Evolutionary conservation across 2,329 filamentous ascomycete species (phyloP).

Genomic region (Hypoxylon sp.): DNA sequence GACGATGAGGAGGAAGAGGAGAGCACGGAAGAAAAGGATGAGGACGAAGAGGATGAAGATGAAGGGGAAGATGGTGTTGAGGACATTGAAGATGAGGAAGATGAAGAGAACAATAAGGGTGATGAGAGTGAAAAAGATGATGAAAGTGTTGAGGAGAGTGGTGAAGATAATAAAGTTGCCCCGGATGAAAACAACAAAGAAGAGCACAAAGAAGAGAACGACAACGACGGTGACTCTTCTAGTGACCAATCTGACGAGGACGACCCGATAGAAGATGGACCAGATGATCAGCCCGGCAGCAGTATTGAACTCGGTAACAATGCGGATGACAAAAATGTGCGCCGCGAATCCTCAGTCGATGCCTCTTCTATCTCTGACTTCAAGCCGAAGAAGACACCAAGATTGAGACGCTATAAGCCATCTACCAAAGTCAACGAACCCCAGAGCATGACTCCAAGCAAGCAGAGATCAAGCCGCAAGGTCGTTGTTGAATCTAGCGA

Average conservation of each 20-base stretch:
- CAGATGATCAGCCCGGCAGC: constrained; percentile 6
- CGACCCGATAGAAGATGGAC: constrained; percentile 20
- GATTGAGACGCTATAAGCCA: constrained; percentile 22
- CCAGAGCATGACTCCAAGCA: constrained; percentile 1
- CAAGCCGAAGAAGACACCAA: not conserved
- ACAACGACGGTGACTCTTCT: not conserved
- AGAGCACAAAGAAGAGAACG: not conserved
- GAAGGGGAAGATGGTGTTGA: not conserved
- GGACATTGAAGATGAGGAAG: constrained; percentile 42
- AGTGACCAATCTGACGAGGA: constrained; percentile 20
- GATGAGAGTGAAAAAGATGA: not conserved
- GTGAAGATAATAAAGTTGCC: not conserved
- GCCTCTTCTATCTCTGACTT: constrained; percentile 30
- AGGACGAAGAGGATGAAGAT: constrained; percentile 8
- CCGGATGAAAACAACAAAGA: not conserved
- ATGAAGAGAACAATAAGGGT: constrained; percentile 20
- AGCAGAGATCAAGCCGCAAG: constrained; percentile 9
- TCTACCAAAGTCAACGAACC: constrained; percentile 10
- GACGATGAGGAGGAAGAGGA: constrained; percentile 44
- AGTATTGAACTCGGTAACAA: constrained; percentile 46
- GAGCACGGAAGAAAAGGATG: constrained; percentile 10
- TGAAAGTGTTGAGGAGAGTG: not conserved
- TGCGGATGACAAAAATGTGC: constrained; percentile 11
- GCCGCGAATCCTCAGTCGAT: constrained; percentile 19
- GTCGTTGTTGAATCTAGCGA: constrained; percentile 23